A percentile compares a stretch with the other conserved stretches of the same genome.
Evolutionary conservation across 2,329 filamentous ascomycete genomes (phyloP).

Genomic region (Curvularia sp.): DNA sequence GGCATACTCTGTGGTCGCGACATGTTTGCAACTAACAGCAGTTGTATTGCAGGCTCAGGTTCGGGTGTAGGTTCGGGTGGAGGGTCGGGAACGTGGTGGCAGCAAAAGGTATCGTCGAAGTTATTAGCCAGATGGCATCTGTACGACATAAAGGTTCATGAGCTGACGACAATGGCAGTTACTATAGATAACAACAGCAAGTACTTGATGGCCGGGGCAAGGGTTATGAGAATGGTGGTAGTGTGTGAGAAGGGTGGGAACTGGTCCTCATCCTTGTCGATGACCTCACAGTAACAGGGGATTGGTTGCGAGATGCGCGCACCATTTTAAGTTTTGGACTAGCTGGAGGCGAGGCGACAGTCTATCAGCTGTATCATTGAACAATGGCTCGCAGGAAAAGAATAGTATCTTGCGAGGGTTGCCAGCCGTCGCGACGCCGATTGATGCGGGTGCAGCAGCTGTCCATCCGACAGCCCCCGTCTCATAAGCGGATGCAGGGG

Average conservation of each 20-base stretch:
- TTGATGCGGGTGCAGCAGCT: slow-evolving; percentile 6
- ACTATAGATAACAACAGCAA: slow-evolving; percentile 13
- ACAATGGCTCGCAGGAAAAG: slow-evolving; percentile 14
- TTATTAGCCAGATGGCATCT: slow-evolving; percentile 18
- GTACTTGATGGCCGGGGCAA: slow-evolving; percentile 1
- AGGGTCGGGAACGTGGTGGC: slow-evolving; percentile 10
- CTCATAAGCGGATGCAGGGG: slow-evolving; percentile 19
- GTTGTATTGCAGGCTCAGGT: background rate
- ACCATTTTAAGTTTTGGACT: slow-evolving; percentile 11
- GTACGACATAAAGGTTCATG: slow-evolving; percentile 18
- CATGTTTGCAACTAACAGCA: slow-evolving; percentile 22
- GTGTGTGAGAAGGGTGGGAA: slow-evolving; percentile 25
- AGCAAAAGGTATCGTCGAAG: slow-evolving; percentile 20
- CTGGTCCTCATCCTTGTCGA: slow-evolving; percentile 44
- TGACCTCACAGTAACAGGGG: slow-evolving; percentile 40
- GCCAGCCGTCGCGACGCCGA: slow-evolving; percentile 1
- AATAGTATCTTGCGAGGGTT: slow-evolving; percentile 6
- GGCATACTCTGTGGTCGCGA: slow-evolving; percentile 47
- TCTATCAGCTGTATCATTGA: slow-evolving; percentile 4
- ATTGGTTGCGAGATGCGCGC: slow-evolving; percentile 16
- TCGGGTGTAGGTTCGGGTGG: background rate
- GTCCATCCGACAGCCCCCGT: slow-evolving; percentile 13
- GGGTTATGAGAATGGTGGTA: slow-evolving; percentile 7
- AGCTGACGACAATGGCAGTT: background rate
- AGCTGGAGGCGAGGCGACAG: slow-evolving; percentile 8